phyloP scores from a whole-genome alignment of 2,329 filamentous ascomycete genomes.

The Fusarium hainanense region DNA sequence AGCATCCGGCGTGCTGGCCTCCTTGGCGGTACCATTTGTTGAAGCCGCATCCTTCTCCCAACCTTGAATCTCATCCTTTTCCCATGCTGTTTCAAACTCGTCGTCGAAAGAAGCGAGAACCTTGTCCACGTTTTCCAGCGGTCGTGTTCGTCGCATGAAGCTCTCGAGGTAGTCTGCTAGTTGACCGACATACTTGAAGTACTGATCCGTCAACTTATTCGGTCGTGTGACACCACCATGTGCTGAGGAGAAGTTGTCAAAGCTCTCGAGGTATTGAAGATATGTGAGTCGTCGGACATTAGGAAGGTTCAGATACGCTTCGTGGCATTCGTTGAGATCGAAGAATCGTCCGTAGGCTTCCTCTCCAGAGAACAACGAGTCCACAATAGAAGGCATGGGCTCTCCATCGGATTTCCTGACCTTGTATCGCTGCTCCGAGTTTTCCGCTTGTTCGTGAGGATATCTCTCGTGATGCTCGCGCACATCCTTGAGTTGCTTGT shows the following conservation, averaged over 20 bases:
- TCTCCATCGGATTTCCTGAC: conserved; percentile 73
- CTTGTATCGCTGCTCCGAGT: conserved; percentile 92
- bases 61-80: conserved; percentile 79
- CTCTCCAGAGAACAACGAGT: conserved; percentile 94
- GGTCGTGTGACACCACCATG: conserved; percentile 78
- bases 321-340: conserved; percentile 85
- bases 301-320: conserved; percentile 89
- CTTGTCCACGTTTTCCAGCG: conserved; percentile 86
- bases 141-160: conserved; percentile 86
- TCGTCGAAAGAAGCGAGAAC: conserved; percentile 80
- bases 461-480: conserved; percentile 91
- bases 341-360: conserved; percentile 94
- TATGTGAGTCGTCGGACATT: conserved; percentile 88
- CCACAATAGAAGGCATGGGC: conserved; percentile 74
- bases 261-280: conserved; percentile 90
- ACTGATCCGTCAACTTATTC: conserved; percentile 91
- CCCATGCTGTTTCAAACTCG: conserved; percentile 88
- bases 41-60: conserved; percentile 72
- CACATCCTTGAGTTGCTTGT: conserved; percentile 82
- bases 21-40: conserved; percentile 47
- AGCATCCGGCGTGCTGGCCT: conserved; percentile 65
- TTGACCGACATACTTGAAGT: conserved; percentile 88
- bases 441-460: conserved; percentile 94
- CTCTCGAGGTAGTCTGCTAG: conserved; percentile 86
- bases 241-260: conserved; percentile 85